phyloP scores from a whole-genome alignment of 176 grass and related monocot genomes.

The Zoysia japonica region DNA sequence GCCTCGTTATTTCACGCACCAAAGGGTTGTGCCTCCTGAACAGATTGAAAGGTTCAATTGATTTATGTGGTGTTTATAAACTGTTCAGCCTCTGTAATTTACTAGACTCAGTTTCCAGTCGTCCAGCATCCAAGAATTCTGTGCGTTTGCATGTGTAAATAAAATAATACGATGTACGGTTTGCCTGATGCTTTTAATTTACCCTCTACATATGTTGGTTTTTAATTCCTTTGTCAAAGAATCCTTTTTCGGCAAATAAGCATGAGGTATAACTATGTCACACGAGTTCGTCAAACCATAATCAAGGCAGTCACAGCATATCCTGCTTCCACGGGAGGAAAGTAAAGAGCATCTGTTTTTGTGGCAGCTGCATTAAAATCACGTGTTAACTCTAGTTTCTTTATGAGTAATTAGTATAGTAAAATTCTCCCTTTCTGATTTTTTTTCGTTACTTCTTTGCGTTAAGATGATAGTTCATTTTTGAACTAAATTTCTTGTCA shows the following conservation, averaged over 20 bases:
- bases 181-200: constrained; percentile 23
- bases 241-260: background rate
- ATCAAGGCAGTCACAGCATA: background rate
- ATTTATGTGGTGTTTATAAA: constrained; percentile 38
- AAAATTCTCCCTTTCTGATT: too few species aligned
- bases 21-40: constrained; percentile 19
- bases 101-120: background rate
- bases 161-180: constrained; percentile 24
- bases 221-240: background rate
- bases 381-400: background rate
- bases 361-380: background rate
- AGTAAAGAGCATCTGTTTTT: background rate
- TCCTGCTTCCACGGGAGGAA: background rate
- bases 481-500: too few species aligned
- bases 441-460: too few species aligned
- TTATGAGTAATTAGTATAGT: too few species aligned
- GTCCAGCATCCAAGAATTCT: constrained; percentile 18
- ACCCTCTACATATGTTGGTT: background rate
- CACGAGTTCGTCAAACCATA: background rate
- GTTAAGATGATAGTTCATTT: too few species aligned
- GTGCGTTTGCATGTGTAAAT: constrained; percentile 38
- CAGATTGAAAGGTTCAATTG: constrained; percentile 27
- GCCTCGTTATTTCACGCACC: constrained; percentile 49
- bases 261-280: background rate
- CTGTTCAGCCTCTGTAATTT: constrained; percentile 21